A percentile compares a stretch with the other conserved stretches of the same genome.
Evolutionary conservation across 164 flowering plant genomes (phyloP).

Genomic region (Magnolia sinica): DNA sequence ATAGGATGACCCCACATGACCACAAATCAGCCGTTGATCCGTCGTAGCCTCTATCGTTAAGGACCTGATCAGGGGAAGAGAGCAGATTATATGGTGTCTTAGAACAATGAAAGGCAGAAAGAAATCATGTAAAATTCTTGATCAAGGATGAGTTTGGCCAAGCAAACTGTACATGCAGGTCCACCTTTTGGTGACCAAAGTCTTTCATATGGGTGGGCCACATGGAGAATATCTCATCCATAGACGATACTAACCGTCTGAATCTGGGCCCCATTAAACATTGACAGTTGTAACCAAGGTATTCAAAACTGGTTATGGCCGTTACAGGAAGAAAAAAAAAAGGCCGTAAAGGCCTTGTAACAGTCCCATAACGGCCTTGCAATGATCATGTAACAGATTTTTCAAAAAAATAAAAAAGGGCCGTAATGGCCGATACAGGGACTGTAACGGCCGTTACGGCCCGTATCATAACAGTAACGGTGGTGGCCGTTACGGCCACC

Average conservation of each 20-base stretch:
- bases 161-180: background rate
- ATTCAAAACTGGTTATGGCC: no score
- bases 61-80: constrained; percentile 52
- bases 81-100: background rate
- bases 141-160: background rate
- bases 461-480: no score
- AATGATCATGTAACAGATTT: no score
- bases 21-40: constrained; percentile 97
- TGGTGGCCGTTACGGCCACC: no score
- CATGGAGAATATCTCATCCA: background rate
- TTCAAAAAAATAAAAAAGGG: no score
- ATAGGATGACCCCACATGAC: constrained; percentile 99
- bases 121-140: background rate
- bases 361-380: no score
- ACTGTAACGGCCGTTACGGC: no score
- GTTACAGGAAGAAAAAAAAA: no score
- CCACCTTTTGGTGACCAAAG: background rate
- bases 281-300: no score
- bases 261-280: background rate
- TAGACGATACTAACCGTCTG: background rate
- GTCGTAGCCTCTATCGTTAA: constrained; percentile 93
- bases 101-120: background rate
- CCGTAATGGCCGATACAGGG: no score
- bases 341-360: no score
- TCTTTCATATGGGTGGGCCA: background rate